Percentiles rank a stretch among this genome's conserved stretches.
phyloP scores from a whole-genome alignment of 768 basidiomycete species.

The Tylopilus sp. region DNA sequence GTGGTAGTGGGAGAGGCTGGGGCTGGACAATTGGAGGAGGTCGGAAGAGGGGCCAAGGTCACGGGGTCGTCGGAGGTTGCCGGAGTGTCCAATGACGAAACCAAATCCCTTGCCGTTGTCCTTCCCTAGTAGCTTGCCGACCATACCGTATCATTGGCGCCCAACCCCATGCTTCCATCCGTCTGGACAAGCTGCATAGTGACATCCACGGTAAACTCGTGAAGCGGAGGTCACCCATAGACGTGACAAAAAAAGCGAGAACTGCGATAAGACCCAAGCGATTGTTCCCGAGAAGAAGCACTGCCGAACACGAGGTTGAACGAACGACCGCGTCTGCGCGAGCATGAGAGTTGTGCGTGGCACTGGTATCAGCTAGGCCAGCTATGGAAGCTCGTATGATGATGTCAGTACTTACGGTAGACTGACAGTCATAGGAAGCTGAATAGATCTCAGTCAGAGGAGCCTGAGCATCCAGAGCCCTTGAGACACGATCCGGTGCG shows the following conservation, averaged over 20 bases:
- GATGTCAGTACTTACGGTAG: conserved; percentile 9
- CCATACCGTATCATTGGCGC: conserved; percentile 12
- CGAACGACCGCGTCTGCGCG: too few relatives aligned
- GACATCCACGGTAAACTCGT: conserved; percentile 16
- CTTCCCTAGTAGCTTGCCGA: conserved; percentile 1
- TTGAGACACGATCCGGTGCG: conserved; percentile 14
- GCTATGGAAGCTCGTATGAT: conserved; percentile 21
- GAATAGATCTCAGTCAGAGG: conserved; percentile 30
- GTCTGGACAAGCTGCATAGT: conserved; percentile 21
- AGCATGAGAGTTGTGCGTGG: conserved; percentile 13
- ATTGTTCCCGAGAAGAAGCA: conserved; percentile 22
- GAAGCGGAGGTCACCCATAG: conserved; percentile 17
- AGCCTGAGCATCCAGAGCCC: conserved; percentile 17
- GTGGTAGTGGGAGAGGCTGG: too few relatives aligned
- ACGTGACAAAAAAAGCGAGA: conserved; percentile 8
- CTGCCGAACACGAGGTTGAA: too few relatives aligned
- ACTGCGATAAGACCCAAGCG: conserved; percentile 18
- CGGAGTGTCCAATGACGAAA: background rate
- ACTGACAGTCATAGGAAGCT: too few relatives aligned
- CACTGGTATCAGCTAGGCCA: conserved; percentile 31
- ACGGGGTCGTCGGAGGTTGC: background rate
- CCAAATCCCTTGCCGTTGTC: background rate
- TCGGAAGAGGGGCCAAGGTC: too few relatives aligned
- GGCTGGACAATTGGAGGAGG: too few relatives aligned
- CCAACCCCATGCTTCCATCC: conserved; percentile 13